Evolutionary conservation across 2,329 filamentous ascomycete species (phyloP).

Genomic region (Aulographum hederae): DNA sequence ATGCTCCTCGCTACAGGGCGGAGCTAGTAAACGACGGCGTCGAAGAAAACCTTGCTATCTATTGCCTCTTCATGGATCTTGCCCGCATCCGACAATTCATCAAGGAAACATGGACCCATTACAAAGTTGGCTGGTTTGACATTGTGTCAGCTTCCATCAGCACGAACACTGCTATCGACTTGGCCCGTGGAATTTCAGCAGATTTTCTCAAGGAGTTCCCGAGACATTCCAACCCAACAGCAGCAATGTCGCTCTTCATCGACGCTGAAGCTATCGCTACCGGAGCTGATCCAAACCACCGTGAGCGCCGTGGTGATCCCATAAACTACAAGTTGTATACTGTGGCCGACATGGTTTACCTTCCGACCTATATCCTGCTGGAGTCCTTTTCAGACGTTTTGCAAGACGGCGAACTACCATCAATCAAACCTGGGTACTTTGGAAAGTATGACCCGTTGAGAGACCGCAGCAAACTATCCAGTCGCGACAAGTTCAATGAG

Average conservation of each 20-base stretch:
- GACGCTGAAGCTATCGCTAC: neutral
- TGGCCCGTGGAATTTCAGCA: slow-evolving; percentile 4
- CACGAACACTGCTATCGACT: slow-evolving; percentile 4
- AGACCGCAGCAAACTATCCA: slow-evolving; percentile 12
- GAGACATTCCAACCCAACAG: neutral
- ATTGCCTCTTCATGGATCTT: slow-evolving; percentile 4
- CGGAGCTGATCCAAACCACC: neutral
- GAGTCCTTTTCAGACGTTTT: slow-evolving; percentile 10
- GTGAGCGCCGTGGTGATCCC: neutral
- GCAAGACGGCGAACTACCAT: slow-evolving; percentile 8
- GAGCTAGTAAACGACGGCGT: slow-evolving; percentile 5
- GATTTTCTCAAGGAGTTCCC: slow-evolving; percentile 6
- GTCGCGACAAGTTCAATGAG: slow-evolving; percentile 15
- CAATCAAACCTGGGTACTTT: slow-evolving; percentile 12
- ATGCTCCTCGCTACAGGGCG: slow-evolving; percentile 1
- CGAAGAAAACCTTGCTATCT: slow-evolving; percentile 5
- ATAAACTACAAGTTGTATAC: slow-evolving; percentile 1
- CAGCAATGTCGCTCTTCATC: slow-evolving; percentile 3
- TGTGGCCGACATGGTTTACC: neutral
- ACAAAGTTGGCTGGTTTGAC: neutral
- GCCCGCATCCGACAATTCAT: slow-evolving; percentile 2
- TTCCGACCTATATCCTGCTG: slow-evolving; percentile 6
- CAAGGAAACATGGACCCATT: slow-evolving; percentile 2
- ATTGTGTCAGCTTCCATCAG: slow-evolving; percentile 4
- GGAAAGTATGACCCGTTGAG: slow-evolving; percentile 13